Conservation (phyloP, 2,329 filamentous ascomycete genomes). For the Ophiostoma ulmi region DNA sequence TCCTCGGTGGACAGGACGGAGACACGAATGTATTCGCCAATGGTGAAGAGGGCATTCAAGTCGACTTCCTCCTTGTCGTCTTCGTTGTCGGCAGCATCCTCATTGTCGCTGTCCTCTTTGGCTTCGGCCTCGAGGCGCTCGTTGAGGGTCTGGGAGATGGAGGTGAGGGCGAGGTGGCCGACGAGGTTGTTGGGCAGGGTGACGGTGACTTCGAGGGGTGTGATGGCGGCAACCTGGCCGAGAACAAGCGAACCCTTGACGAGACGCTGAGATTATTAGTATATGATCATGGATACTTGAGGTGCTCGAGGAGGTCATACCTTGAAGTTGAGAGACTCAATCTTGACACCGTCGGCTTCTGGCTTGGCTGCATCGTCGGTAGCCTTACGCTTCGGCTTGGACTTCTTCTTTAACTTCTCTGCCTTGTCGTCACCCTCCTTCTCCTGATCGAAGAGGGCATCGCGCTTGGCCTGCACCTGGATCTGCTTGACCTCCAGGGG, state of each 20-base stretch:
- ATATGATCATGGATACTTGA: background rate
- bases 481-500: conserved; percentile 96
- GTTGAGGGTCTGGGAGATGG: conserved; percentile 77
- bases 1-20: conserved; percentile 75
- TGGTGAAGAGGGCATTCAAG: conserved; percentile 65
- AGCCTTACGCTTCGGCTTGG: conserved; percentile 45
- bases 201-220: conserved; percentile 69
- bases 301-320: conserved; percentile 42
- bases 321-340: conserved; percentile 87
- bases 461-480: conserved; percentile 82
- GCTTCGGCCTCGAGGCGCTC: conserved; percentile 59
- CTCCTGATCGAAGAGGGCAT: conserved; percentile 84
- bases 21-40: conserved; percentile 84
- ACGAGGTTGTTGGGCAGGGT: conserved; percentile 88
- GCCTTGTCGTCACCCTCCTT: conserved; percentile 47
- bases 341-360: conserved; percentile 58
- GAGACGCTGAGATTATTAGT: conserved; percentile 56
- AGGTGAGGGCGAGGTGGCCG: conserved; percentile 85
- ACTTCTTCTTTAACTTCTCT: conserved; percentile 50
- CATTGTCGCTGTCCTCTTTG: conserved; percentile 44
- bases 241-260: conserved; percentile 81
- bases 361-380: conserved; percentile 44
- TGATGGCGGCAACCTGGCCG: conserved; percentile 79
- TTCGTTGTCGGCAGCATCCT: conserved; percentile 29
- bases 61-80: conserved; percentile 55